Base-by-base conservation (phyloP, 2,329 filamentous ascomycete genomes). In the Huntiella abstrusa region DNA sequence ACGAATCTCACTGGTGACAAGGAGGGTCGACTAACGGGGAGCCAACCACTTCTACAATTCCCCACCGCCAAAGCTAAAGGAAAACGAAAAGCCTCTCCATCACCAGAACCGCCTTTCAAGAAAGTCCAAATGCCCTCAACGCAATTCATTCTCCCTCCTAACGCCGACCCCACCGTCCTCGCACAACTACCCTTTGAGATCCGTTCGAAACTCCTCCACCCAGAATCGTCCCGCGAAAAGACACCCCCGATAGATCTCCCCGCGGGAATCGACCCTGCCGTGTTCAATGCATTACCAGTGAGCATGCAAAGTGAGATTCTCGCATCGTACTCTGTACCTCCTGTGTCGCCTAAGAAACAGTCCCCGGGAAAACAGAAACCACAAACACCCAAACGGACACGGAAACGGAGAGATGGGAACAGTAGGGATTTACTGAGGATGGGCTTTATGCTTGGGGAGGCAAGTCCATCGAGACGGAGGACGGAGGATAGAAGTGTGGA, bases 1-100 rank as follows among this genome's bases (percentile, higher is more conserved):
- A 91, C 86, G 11, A 95, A 86, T 59, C 69, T 98, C 3, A 86
- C 95, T 54, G 76, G 81, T 0, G 64, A 91, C 55, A 93, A 83
- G 55, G 22, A 13, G 5, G 56, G 62, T 12, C 64, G 67, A 2
- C 55, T 61, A 1, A 64, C 70, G n/a, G 75, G 82, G 51, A 93
- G 85, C 55, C 88, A 96, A 59, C 79, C 73, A 52, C 79, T 74
- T 42, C 67, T 96, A 15, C 75, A 71, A 33, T 95, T 95, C 63
- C 40, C 34, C 28, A 19, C 28, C 33, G 37, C 12, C 39, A 33
- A 41, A 16, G 32, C 42, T 5, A 33, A 45, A 28, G 47, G 45
- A 16, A 43, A 49, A 33, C 47, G 42, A 12, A 49, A 45, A 19
- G 35, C 47, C 38, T 42, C 44, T 10, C 32, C 19, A 6, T 43